Base-by-base conservation (phyloP, 2,329 filamentous ascomycete species). In the Xylariaceae sp. region DNA sequence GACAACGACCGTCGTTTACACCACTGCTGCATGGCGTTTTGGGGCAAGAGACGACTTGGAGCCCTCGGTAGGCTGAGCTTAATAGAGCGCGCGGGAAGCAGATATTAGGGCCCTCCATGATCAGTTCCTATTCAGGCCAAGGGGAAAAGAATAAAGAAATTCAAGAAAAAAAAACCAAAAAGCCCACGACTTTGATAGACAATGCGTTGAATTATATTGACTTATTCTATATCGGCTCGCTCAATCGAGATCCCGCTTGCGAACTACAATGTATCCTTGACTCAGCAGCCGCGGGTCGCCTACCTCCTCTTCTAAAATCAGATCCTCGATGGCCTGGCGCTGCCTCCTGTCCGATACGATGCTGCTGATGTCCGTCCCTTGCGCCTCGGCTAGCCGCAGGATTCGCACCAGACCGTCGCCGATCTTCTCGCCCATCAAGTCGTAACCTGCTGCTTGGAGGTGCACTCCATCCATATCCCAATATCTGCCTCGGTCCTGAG, bases 381-480 rank as follows among this genome's bases (percentile, higher is more conserved):
- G 65, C 3, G 51, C 74, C 56, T 57, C 68, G 50, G 61, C 65
- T 30, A 66, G 64, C 49, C 59, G 61, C 36, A 78, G 61, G 37
- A 84, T 69, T 29, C 74, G 71, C 43, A 81, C 70, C 9, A 87
- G 67, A 29, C 70, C 74, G 21, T 77, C 73, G 44, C 77, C 83
- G 47, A 87, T 72, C 53, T 78, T 73, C 37, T 76, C 72, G 1
- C 84, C 84, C 73, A 87, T 81, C 61, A 80, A 71, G 63, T 85
- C 76, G 70, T 87, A 87, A 7, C 84, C 84, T 6, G 71, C 74
- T 0, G 72, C 67, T 0, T 77, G 80, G 9, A 86, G 72, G 68
- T 87, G 84, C 19, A 86, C 59, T 16, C 75, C 76, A 68, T 87
- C 84, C 26, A 48, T 49, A 58, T 83, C 76, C 81, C 83, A 87